Evolutionary conservation across 306 rosid genomes (phyloP).

Genomic region (Vachellia pachyceras): DNA sequence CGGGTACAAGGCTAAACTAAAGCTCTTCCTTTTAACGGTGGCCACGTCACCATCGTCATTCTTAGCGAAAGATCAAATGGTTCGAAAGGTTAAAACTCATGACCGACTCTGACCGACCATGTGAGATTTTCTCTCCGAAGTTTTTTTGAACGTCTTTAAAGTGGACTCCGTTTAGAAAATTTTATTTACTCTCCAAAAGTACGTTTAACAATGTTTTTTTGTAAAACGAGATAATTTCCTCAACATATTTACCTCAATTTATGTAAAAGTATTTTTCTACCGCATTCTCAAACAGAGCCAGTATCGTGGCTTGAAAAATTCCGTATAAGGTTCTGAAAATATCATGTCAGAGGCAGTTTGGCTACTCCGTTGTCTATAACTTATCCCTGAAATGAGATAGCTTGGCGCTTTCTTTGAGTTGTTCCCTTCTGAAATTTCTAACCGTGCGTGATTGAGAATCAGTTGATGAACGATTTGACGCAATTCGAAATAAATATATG

Average conservation of each 20-base stretch:
- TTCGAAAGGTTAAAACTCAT: background rate
- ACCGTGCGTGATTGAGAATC: too few relatives aligned
- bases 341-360: background rate
- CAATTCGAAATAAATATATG: too few relatives aligned
- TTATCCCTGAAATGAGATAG: background rate
- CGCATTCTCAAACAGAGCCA: too few relatives aligned
- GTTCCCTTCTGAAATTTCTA: background rate
- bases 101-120: slow-evolving; percentile 11
- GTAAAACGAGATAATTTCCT: too few relatives aligned
- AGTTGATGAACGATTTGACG: too few relatives aligned
- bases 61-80: background rate
- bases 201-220: too few relatives aligned
- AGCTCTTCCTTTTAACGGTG: slow-evolving; percentile 15
- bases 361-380: background rate
- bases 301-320: slow-evolving; percentile 19
- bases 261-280: too few relatives aligned
- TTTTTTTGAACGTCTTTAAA: background rate
- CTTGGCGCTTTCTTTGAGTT: background rate
- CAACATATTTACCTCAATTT: too few relatives aligned
- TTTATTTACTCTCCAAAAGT: too few relatives aligned
- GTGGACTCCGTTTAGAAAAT: too few relatives aligned
- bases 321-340: background rate
- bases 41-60: slow-evolving; percentile 34
- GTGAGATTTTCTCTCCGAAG: background rate
- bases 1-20: background rate